Evolutionary conservation across 2,329 filamentous ascomycete species (phyloP), one percentile per base, ranked within the genome.

Genomic region (Pyrenophora seminiperda): DNA sequence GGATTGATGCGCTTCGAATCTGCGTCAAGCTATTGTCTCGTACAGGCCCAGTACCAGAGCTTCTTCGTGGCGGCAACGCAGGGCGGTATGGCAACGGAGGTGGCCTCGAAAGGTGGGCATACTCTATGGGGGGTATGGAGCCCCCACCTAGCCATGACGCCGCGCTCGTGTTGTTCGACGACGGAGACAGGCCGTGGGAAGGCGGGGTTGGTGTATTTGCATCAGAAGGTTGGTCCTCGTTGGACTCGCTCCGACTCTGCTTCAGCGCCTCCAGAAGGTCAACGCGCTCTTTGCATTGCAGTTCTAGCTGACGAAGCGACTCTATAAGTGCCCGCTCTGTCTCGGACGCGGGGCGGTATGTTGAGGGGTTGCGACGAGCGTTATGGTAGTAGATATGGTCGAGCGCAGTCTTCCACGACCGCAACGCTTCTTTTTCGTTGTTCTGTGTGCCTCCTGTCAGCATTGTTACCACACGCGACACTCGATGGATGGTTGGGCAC

Each of bases 211-310:
- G 65, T 3, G 65, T 56, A 30, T 63, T 60, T 19, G 61, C 41
- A 31, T 63, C 55, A 22, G 59, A 40, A 19, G 56, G 48, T 10
- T 61, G 30, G 71, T 54, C 77, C 66, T 63, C 67, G 19, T 74
- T 75, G 7, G 76, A 77, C 38, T 85, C 83, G 54, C 80, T 76
- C 24, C 83, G 77, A 62, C 84, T 88, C 57, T 88, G 79, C 53
- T 86, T 84, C 49, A 97, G 77, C 5, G 92, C 88, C 68, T 94
- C 88, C 5, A 97, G 80, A 27, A 97, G 79, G 69, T 96, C 91
- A 41, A 97, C 90, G 40, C 92, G 84, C 74, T 97, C 93, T 72
- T 94, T 93, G 74, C 92, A 97, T 74, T 97, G 93, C 56, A 92
- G 72, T 70, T 97, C 91, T 67, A 97, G 82, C 65, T 91, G 83